Conservation (phyloP, 805 yeast species). For the Candida coquimbonensis region DNA sequence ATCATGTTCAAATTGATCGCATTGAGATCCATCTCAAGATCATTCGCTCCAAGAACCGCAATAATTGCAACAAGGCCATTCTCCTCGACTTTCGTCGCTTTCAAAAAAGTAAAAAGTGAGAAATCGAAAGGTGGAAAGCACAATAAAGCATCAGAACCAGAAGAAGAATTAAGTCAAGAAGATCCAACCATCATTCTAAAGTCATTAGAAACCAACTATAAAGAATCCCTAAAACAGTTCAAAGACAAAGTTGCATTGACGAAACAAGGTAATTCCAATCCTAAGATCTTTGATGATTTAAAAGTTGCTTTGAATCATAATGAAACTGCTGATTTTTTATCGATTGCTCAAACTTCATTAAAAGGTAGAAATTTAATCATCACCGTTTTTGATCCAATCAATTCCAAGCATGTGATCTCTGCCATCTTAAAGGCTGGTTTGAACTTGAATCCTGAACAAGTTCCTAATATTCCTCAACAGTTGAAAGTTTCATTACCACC, state of each 20-base stretch:
- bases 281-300: constrained; percentile 57
- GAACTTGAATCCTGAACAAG: constrained; percentile 75
- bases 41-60: neutral
- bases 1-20: constrained; percentile 5
- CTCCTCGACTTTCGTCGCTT: constrained; percentile 1
- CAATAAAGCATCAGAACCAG: neutral
- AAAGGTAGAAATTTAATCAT: constrained; percentile 65
- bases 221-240: constrained; percentile 43
- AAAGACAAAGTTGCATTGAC: constrained; percentile 51
- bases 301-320: constrained; percentile 42
- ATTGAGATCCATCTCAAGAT: neutral
- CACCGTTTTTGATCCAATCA: constrained; percentile 83
- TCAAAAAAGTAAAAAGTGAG: constrained; percentile 17
- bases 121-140: constrained; percentile 1
- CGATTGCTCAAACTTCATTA: constrained; percentile 63
- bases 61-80: constrained; percentile 5
- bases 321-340: constrained; percentile 41
- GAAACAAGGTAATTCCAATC: constrained; percentile 64
- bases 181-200: constrained; percentile 16
- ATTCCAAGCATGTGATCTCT: constrained; percentile 61
- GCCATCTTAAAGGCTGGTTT: constrained; percentile 61
- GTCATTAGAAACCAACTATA: constrained; percentile 27
- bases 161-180: constrained; percentile 11
- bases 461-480: constrained; percentile 64
- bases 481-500: constrained; percentile 72